Percentiles rank a stretch among this genome's conserved stretches.
These are phyloP conservation scores for Fusarium burgessii DNA, from an alignment of 2,329 filamentous ascomycete genomes.

Conservation along the genomic window DNA sequence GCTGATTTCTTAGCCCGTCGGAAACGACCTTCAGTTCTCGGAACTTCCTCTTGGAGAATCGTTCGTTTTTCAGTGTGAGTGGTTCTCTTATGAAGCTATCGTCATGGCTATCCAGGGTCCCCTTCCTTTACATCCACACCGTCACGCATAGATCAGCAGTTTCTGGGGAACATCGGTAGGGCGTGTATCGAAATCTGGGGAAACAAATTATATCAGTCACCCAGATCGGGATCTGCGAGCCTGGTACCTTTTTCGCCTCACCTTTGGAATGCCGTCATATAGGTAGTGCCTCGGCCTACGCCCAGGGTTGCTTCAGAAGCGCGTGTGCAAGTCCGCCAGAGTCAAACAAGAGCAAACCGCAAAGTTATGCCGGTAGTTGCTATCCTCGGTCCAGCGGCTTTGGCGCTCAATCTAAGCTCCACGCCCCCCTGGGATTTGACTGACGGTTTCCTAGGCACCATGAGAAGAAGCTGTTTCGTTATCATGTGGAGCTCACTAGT, in stretches of 20 bases:
- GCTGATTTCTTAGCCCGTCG: not conserved
- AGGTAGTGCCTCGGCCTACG: slow-evolving; percentile 15
- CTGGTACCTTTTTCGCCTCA: slow-evolving; percentile 16
- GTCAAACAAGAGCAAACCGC: slow-evolving; percentile 9
- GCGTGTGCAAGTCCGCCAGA: not conserved
- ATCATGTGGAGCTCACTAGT: slow-evolving; percentile 21
- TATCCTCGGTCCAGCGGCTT: slow-evolving; percentile 42
- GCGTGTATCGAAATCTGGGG: slow-evolving; percentile 38
- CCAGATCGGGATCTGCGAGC: slow-evolving; percentile 35
- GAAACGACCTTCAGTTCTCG: slow-evolving; percentile 7
- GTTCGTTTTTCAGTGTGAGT: slow-evolving; percentile 9
- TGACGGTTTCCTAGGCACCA: slow-evolving; percentile 29
- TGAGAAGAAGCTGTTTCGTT: slow-evolving; percentile 22
- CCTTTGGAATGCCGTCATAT: slow-evolving; percentile 21
- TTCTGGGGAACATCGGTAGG: slow-evolving; percentile 30
- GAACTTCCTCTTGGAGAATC: slow-evolving; percentile 25
- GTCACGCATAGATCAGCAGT: slow-evolving; percentile 21
- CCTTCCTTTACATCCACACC: slow-evolving; percentile 28
- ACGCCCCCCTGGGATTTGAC: slow-evolving; percentile 25
- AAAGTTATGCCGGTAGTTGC: slow-evolving; percentile 33
- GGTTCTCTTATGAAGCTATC: slow-evolving; percentile 28
- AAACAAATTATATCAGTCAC: slow-evolving; percentile 22
- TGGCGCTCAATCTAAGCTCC: slow-evolving; percentile 30
- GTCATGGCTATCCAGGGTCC: slow-evolving; percentile 17
- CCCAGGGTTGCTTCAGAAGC: slow-evolving; percentile 13